phyloP scores from a whole-genome alignment of 2,329 filamentous ascomycete species.

The Aspergillus arachidicola region DNA sequence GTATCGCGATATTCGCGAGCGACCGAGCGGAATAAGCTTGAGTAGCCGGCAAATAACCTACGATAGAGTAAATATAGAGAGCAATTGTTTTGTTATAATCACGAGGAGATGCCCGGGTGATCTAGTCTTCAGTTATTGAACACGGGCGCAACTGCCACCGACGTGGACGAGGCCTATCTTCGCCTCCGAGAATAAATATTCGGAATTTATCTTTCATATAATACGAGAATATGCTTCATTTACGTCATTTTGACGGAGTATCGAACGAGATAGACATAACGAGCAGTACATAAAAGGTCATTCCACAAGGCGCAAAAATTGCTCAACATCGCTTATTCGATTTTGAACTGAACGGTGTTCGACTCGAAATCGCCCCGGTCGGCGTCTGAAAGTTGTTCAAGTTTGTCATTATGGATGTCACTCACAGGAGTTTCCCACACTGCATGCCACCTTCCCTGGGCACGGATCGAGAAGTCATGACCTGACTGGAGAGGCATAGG shows the following conservation, averaged over 20 bases:
- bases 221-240: background rate
- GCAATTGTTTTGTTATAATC: background rate
- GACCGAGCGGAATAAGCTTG: conserved; percentile 31
- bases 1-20: conserved; percentile 24
- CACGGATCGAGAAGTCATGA: conserved; percentile 35
- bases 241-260: background rate
- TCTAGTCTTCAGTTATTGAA: background rate
- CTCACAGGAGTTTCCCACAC: conserved; percentile 30
- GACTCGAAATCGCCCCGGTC: background rate
- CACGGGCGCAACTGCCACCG: background rate
- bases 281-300: background rate
- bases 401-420: background rate
- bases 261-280: background rate
- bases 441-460: conserved; percentile 41
- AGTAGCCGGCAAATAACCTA: conserved; percentile 18
- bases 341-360: background rate
- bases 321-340: background rate
- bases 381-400: conserved; percentile 2
- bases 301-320: background rate
- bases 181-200: background rate
- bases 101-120: background rate
- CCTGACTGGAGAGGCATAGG: conserved; percentile 30
- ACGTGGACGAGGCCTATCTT: background rate
- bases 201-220: background rate
- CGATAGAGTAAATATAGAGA: background rate